A percentile compares a stretch with the other conserved stretches of the same genome.
phyloP scores from a whole-genome alignment of 768 basidiomycete genomes.

The Lactifluus piperatus region DNA sequence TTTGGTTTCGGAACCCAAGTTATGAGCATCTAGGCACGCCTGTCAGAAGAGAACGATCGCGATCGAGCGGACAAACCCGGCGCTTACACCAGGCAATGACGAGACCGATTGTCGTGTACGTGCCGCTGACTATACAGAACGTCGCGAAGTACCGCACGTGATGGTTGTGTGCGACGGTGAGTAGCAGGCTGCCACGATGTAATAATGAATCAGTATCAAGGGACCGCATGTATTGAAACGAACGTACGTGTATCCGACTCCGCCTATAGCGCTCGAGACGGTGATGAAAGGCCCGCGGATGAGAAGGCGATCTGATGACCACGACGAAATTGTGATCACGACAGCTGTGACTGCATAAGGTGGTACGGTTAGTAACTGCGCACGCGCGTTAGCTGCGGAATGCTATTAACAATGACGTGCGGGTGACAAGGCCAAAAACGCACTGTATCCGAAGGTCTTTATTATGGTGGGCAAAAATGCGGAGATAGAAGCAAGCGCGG shows the following conservation, averaged over 20 bases:
- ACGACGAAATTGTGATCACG: slow-evolving; percentile 51
- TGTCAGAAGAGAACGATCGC: background rate
- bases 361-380: slow-evolving; percentile 72
- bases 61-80: background rate
- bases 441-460: slow-evolving; percentile 61
- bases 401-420: slow-evolving; percentile 6
- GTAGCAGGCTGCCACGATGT: slow-evolving; percentile 37
- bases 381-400: slow-evolving; percentile 46
- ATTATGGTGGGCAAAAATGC: slow-evolving; percentile 83
- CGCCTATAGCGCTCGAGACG: slow-evolving; percentile 37
- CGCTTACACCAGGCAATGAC: slow-evolving; percentile 70
- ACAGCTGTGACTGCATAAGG: slow-evolving; percentile 68
- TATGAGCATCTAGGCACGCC: slow-evolving; percentile 49
- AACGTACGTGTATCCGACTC: slow-evolving; percentile 55
- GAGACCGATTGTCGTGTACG: slow-evolving; percentile 67
- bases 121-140: slow-evolving; percentile 69
- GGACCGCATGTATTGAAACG: background rate
- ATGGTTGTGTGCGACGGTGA: slow-evolving; percentile 43
- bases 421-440: slow-evolving; percentile 23
- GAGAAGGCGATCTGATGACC: slow-evolving; percentile 57
- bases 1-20: slow-evolving; percentile 71
- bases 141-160: slow-evolving; percentile 71
- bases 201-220: background rate
- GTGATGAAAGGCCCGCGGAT: slow-evolving; percentile 46
- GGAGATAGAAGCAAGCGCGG: slow-evolving; percentile 67